These are phyloP conservation scores for Pleurotus ostreatus DNA, from an alignment of 768 basidiomycete genomes.

Conservation along the genomic window DNA sequence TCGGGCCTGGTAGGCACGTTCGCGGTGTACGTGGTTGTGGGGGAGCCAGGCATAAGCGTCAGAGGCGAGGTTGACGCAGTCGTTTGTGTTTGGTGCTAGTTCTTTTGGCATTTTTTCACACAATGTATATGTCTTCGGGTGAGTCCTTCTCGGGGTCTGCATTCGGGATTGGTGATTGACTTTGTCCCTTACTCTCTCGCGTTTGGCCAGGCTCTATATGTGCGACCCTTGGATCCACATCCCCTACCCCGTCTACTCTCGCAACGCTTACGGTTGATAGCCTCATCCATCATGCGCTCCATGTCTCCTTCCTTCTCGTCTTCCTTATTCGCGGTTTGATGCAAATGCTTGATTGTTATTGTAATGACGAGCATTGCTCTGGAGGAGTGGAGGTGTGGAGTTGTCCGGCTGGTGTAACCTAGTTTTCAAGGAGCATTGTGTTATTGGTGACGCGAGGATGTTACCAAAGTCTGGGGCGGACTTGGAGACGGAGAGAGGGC, in stretches of 20 bases:
- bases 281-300: slow-evolving; percentile 15
- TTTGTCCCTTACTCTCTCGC: too few relatives aligned
- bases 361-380: too few relatives aligned
- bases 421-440: too few relatives aligned
- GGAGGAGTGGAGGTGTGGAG: too few relatives aligned
- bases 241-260: slow-evolving; percentile 16
- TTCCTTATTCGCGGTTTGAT: slow-evolving; percentile 22
- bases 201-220: slow-evolving; percentile 14
- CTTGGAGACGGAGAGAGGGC: too few relatives aligned
- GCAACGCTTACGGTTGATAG: slow-evolving; percentile 24
- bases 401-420: too few relatives aligned
- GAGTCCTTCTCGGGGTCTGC: background rate
- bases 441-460: too few relatives aligned
- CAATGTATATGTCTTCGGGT: slow-evolving; percentile 15
- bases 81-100: slow-evolving; percentile 15
- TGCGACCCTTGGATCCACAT: slow-evolving; percentile 17
- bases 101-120: slow-evolving; percentile 2
- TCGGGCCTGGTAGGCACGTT: slow-evolving; percentile 2
- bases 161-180: background rate
- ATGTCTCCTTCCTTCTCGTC: slow-evolving; percentile 18
- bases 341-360: background rate
- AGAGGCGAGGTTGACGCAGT: slow-evolving; percentile 12
- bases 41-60: slow-evolving; percentile 10
- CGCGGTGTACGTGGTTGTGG: slow-evolving; percentile 15
- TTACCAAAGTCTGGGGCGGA: too few relatives aligned